Evolutionary conservation across 2,329 filamentous ascomycete genomes (phyloP).

Genomic region (Exophiala dermatitidis): DNA sequence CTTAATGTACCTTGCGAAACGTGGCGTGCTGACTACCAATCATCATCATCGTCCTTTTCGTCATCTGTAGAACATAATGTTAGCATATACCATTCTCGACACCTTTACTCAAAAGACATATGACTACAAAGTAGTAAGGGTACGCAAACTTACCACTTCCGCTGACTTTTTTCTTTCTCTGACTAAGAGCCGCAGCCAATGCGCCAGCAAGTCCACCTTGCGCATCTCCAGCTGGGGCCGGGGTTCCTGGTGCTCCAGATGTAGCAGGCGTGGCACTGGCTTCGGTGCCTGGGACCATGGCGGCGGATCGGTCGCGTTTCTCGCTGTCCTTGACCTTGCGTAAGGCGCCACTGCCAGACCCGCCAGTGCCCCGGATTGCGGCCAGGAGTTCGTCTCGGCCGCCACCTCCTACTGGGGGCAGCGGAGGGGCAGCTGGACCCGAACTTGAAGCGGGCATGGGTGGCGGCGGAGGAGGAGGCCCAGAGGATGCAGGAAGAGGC

Average conservation of each 20-base stretch:
- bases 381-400: constrained; percentile 41
- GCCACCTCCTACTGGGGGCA: constrained; percentile 36
- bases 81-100: background rate
- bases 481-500: constrained; percentile 43
- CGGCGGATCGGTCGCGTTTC: constrained; percentile 42
- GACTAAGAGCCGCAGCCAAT: constrained; percentile 66
- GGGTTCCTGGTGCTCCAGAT: constrained; percentile 46
- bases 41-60: constrained; percentile 41
- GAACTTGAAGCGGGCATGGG: constrained; percentile 26
- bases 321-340: constrained; percentile 42
- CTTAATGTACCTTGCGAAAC: background rate
- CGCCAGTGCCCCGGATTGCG: constrained; percentile 49
- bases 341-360: constrained; percentile 49
- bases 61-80: constrained; percentile 32
- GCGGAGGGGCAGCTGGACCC: constrained; percentile 41
- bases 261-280: constrained; percentile 49
- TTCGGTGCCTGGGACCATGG: constrained; percentile 43
- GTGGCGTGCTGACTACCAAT: constrained; percentile 33
- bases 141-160: constrained; percentile 69
- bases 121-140: constrained; percentile 7
- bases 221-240: constrained; percentile 28
- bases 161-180: constrained; percentile 88
- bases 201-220: constrained; percentile 69
- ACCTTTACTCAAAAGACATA: background rate
- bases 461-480: constrained; percentile 29